Evolutionary conservation across 2,329 filamentous ascomycete species (phyloP), one percentile per base, ranked within the genome.

Genomic region (Sordariomycetes sp.): DNA sequence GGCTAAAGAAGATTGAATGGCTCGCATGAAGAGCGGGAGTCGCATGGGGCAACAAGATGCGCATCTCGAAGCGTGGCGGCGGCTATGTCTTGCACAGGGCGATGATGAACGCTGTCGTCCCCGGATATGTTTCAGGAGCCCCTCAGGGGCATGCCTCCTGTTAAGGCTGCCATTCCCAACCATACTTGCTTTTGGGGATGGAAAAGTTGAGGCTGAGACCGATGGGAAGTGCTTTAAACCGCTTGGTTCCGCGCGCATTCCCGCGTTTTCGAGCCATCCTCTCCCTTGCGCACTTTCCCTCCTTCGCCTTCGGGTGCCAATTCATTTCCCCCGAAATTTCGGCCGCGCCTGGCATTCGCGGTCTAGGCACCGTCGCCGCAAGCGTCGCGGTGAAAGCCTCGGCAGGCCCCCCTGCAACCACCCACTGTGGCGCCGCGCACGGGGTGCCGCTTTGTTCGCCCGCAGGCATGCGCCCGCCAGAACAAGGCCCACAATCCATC

Each of bases 1-100:
- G 45, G 55, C 22, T 52, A 56, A 52, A 45, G 39, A 28, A 56
- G 55, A 48, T 56, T 56, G 52, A 56, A 56, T 56, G 28, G 55
- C 32, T 39, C 17, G 55, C 55, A 56, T 56, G 45, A 55, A n/a
- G 42, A 39, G 36, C 17, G 36, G 36, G 36, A 24, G 24, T 22
- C n/a, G 45, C 45, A 5, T 20, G 45, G 8, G 45, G 22, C 10
- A 20, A 13, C 20, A 7, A 50, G 17, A n/a, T 13, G 3, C 12
- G 2, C 12, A 39, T 13, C 3, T n/a, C 10, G 45, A 50, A 3
- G 45, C n/a, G 45, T n/a, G 10, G 55, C 28, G 20, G 20, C 32
- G 32, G 39, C 42, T 17, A 45, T n/a, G 39, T 45, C 50, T 51
- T 34, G 39, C 2, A 36, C 20, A 50, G 42, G 25, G 20, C 32